These are phyloP conservation scores for Amylocystis lapponica DNA, from an alignment of 768 basidiomycete genomes.

Conservation along the genomic window DNA sequence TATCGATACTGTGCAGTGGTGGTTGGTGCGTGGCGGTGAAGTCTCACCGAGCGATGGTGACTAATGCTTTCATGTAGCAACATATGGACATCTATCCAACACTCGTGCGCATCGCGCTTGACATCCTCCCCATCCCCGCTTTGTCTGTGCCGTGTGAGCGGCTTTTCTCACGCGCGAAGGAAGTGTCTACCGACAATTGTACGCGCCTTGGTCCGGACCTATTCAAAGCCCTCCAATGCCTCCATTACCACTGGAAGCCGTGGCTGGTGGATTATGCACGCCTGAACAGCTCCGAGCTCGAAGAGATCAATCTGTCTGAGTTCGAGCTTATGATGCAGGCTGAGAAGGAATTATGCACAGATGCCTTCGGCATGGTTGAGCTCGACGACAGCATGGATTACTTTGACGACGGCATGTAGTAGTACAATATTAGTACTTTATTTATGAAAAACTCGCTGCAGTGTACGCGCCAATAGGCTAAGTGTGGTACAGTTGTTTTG, in stretches of 20 bases:
- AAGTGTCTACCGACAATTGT: not conserved
- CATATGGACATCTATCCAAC: conserved; percentile 4
- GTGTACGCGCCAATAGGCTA: too few species aligned
- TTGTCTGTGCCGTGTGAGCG: conserved; percentile 10
- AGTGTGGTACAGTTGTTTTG: too few species aligned
- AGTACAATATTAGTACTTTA: too few species aligned
- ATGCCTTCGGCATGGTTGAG: not conserved
- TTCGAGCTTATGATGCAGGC: not conserved
- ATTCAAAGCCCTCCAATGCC: conserved; percentile 9
- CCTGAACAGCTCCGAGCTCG: conserved; percentile 1
- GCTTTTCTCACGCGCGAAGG: conserved; percentile 11
- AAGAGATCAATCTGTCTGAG: conserved; percentile 5
- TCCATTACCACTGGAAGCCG: conserved; percentile 8
- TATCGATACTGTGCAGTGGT: conserved; percentile 12
- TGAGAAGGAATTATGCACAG: too few species aligned
- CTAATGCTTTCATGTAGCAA: not conserved
- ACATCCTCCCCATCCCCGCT: conserved; percentile 8
- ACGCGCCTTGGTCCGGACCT: conserved; percentile 1
- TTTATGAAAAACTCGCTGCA: too few species aligned
- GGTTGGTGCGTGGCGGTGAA: conserved; percentile 7
- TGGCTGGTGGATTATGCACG: conserved; percentile 1
- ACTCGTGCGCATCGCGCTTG: conserved; percentile 7
- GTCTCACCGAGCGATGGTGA: not conserved
- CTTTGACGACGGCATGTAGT: too few species aligned
- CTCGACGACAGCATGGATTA: not conserved